Evolutionary conservation across 345 rosid genomes (phyloP), one percentile per base, ranked within the genome.

Genomic region (Rhizophora mangle): DNA sequence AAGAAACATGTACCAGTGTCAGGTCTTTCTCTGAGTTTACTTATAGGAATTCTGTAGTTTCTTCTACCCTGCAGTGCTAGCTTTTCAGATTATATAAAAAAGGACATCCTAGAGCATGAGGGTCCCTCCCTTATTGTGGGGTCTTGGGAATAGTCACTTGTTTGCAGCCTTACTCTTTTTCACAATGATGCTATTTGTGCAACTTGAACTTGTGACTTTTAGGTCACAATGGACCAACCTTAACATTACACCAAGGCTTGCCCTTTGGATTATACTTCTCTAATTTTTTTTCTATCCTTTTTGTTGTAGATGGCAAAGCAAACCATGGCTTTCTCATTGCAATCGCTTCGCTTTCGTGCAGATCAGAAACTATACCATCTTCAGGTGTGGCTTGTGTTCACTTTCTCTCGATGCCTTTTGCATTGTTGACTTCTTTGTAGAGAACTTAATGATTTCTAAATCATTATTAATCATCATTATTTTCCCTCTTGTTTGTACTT

Each of bases 1-100:
- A 15, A 85, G 96, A 39, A 95, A 95, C 75, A 95, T 95, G 99
- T 95, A 95, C 75, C 97, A 92, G 87, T 92, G 97, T 73, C 96
- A 90, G 96, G 97, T 95, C 68, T 56, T 43, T 64, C 64, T 58
- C 52, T 13, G 54, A 39, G 55, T 55, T 68, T 69, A 15, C 36
- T 67, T 64, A 53, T 54, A 47, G 9, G 39, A 32, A 31, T 24
- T 56, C 24, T 56, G n/a, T 47, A 18, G 71, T 21, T 55, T 68
- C 34, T 39, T 39, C 46, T 11, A 39, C 16, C 49, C 18, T 43
- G 49, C 49, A 43, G 49, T 13, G 1, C 3, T 43, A 13, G 18
- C 13, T 5, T 43, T 43, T 11, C 49, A 43, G 18, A 43, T 43
- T 43, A 43, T 11, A 13, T 3, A 3, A 43, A 43, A 15, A 43